These are phyloP conservation scores for bread wheat (Triticum aestivum) DNA, from an alignment of 176 grass and related monocot species.

Conservation along the genomic window DNA sequence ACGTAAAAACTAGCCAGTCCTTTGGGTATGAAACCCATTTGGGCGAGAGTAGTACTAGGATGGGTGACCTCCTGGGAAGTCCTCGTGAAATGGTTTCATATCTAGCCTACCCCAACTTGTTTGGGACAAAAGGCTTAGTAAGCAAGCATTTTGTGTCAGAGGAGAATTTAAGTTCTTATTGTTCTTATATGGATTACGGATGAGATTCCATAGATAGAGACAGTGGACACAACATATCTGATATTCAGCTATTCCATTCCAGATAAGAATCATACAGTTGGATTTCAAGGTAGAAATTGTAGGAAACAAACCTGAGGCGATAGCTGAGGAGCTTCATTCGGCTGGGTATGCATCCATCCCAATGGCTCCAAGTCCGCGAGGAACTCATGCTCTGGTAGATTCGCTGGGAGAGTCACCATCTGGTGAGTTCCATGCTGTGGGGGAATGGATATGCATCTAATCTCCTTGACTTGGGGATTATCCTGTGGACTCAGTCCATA, in stretches of 20 bases:
- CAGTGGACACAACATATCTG: too few species aligned
- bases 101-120: too few species aligned
- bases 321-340: slow-evolving; percentile 95
- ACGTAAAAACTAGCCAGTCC: too few species aligned
- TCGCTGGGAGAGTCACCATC: slow-evolving; percentile 79
- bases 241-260: neutral
- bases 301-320: slow-evolving; percentile 76
- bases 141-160: neutral
- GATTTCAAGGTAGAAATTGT: neutral
- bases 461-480: slow-evolving; percentile 98
- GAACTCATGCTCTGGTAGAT: slow-evolving; percentile 97
- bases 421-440: slow-evolving; percentile 98
- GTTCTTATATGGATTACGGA: neutral
- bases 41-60: too few species aligned
- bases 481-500: slow-evolving; percentile 93
- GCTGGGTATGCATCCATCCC: slow-evolving; percentile 98
- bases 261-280: neutral
- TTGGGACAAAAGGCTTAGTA: too few species aligned
- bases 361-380: slow-evolving; percentile 92
- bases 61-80: too few species aligned
- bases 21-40: too few species aligned
- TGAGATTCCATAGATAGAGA: neutral
- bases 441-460: slow-evolving; percentile 85
- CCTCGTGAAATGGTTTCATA: too few species aligned
- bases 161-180: neutral